phyloP scores from a whole-genome alignment of 495 filamentous ascomycete species.

The Durotheca rogersii region DNA sequence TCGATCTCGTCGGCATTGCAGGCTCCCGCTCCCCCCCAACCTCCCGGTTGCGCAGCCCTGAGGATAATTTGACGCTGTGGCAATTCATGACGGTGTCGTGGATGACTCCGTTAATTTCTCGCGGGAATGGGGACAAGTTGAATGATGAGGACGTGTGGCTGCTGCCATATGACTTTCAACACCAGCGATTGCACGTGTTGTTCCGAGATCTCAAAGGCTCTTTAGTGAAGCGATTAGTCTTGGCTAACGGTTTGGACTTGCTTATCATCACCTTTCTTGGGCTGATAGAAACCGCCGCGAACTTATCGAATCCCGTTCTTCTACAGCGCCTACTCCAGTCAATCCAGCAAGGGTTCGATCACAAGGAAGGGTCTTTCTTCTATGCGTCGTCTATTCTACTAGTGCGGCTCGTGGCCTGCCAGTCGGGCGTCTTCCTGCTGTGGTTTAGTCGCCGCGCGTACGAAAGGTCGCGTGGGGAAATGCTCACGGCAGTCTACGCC shows the following conservation, averaged over 20 bases:
- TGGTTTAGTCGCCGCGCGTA: slow-evolving; percentile 77
- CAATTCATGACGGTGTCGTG: slow-evolving; percentile 82
- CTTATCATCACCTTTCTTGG: slow-evolving; percentile 62
- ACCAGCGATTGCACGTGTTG: slow-evolving; percentile 64
- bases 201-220: slow-evolving; percentile 74
- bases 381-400: slow-evolving; percentile 65
- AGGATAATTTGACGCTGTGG: slow-evolving; percentile 76
- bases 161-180: slow-evolving; percentile 74
- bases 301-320: slow-evolving; percentile 66
- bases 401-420: slow-evolving; percentile 59
- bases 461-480: slow-evolving; percentile 76
- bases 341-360: slow-evolving; percentile 55
- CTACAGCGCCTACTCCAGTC: slow-evolving; percentile 70
- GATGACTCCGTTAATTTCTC: slow-evolving; percentile 70
- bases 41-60: slow-evolving; percentile 67
- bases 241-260: slow-evolving; percentile 75
- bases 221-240: slow-evolving; percentile 64
- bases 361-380: slow-evolving; percentile 58
- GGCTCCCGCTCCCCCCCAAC: slow-evolving; percentile 57
- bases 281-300: slow-evolving; percentile 60
- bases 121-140: slow-evolving; percentile 62
- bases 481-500: slow-evolving; percentile 86
- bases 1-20: slow-evolving; percentile 64
- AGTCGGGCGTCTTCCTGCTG: slow-evolving; percentile 66
- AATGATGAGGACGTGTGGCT: slow-evolving; percentile 79